Evolutionary conservation across 257 asterid species (phyloP), one percentile per base, ranked within the genome.

Genomic region (Anisodus acutangulus): DNA sequence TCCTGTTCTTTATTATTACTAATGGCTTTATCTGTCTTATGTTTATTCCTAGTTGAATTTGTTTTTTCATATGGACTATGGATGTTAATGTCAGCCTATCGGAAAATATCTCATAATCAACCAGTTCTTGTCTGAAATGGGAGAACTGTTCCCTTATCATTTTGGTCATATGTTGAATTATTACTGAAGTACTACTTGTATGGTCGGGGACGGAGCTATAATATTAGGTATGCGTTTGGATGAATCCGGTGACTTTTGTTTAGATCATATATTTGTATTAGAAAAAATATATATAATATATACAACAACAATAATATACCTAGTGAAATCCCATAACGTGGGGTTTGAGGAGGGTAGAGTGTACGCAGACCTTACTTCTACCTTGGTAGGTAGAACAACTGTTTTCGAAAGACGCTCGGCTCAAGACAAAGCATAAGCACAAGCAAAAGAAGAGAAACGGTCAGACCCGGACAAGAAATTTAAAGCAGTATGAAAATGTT

Each of bases 161-260:
- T 51, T 51, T 74, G 39, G 63, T 51, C 81, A 51, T 76, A 51
- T 26, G 63, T 81, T 59, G 6, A 19, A 81, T 49, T 2, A 22
- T 60, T 22, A 62, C 7, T 41, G 17, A 43, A 3, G 76, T 81
- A 51, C 80, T 76, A 6, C 39, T 58, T 60, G 13, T 81, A 2
- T 39, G 78, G 26, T 39, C 26, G 15, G 78, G 78, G 31, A 16
- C 3, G 31, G 3, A 68, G 31, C 53, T 15, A 39, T 0, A 68
- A 68, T 68, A 39, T 68, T 68, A 68, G 31, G 15, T 68, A 39
- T 8, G 7, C 1, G 15, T 67, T 35, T 37, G 0, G 0, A 15
- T 0, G 0, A 39, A 15, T 0, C 5, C 0, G 0, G 1, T 15
- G 3, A 3, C 2, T 2, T 5, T 62, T 19, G 11, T 4, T 26